Conservation (phyloP, 306 rosid genomes). For the Hippophae gyantsensis region DNA sequence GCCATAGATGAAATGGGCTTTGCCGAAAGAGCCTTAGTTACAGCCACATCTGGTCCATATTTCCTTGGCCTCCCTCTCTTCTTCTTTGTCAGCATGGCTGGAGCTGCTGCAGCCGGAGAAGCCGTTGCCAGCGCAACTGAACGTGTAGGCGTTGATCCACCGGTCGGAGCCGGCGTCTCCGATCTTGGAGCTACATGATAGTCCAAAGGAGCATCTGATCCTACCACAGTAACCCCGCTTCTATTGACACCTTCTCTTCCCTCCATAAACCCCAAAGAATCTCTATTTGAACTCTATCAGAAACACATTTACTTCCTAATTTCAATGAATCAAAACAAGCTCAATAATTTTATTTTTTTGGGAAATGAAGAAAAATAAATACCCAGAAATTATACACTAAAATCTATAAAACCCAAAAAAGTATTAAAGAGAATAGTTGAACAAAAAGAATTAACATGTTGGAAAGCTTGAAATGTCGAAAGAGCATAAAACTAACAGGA, state of each 20-base stretch:
- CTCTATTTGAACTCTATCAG: conserved; percentile 29
- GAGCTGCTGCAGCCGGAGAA: conserved; percentile 10
- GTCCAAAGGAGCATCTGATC: conserved; percentile 91
- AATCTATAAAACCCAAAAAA: not conserved
- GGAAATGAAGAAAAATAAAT: conserved; percentile 10
- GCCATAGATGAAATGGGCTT: conserved; percentile 89
- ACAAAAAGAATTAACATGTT: not conserved
- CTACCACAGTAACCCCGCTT: conserved; percentile 92
- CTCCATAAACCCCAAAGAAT: conserved; percentile 59
- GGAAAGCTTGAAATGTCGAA: conserved; percentile 15
- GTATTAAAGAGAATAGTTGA: no score
- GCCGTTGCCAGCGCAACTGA: conserved; percentile 20
- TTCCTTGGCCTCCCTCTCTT: conserved; percentile 95
- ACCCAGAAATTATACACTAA: conserved; percentile 9
- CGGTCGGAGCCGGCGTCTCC: conserved; percentile 37
- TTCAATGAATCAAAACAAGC: conserved; percentile 20
- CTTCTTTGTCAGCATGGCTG: conserved; percentile 52
- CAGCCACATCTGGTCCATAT: conserved; percentile 82
- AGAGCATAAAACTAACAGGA: conserved; percentile 18
- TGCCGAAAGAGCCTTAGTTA: conserved; percentile 66
- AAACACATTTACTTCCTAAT: conserved; percentile 31
- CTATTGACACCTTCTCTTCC: conserved; percentile 55
- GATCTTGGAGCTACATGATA: conserved; percentile 85
- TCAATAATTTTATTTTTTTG: not conserved
- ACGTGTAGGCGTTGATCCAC: conserved; percentile 33